Evolutionary conservation across 768 basidiomycete species (phyloP), one percentile per base, ranked within the genome.

Genomic region (Tephrocybe rancida): DNA sequence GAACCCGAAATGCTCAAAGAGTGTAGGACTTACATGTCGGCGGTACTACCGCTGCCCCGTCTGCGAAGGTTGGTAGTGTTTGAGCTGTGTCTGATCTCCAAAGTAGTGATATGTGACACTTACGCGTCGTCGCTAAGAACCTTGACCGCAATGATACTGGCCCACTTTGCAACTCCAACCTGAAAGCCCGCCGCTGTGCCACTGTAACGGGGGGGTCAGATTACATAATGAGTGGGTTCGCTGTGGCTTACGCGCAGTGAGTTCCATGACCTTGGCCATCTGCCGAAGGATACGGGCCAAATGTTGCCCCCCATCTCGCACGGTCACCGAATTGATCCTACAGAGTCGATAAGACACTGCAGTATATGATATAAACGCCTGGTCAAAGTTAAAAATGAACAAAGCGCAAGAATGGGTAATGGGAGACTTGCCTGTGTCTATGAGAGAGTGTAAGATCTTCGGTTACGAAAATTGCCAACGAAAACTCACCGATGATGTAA

Each of bases 91-190:
- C 18, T 19, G 6, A 6, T 9, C 19, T 19, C 7, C 19, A 21
- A n/a, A n/a, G n/a, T n/a, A n/a, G n/a, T 22, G 39, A 18, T 10
- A 10, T 38, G 18, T 5, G 21, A 19, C 9, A 63, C 53, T 73
- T 75, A 48, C 46, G 30, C 46, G 22, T 34, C 32, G 18, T 34
- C 18, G 19, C 18, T 13, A 19, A 41, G 11, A 19, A 41, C 39
- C 19, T 41, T 41, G 18, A 41, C 39, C 19, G 39, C 39, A 13
- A 41, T 41, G 39, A 41, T 19, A 7, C 3, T 5, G 6, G 39
- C 39, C 18, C 19, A 8, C 21, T 48, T 41, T 3, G 39, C 39
- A 22, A 41, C 39, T 5, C 39, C 39, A 22, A 41, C 18, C n/a
- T 41, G 39, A 6, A 2, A 3, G 21, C 39, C n/a, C 7, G 39